These are phyloP conservation scores for Myriosclerotinia curreyana DNA, from an alignment of 2,329 filamentous ascomycete genomes.

Conservation along the genomic window DNA sequence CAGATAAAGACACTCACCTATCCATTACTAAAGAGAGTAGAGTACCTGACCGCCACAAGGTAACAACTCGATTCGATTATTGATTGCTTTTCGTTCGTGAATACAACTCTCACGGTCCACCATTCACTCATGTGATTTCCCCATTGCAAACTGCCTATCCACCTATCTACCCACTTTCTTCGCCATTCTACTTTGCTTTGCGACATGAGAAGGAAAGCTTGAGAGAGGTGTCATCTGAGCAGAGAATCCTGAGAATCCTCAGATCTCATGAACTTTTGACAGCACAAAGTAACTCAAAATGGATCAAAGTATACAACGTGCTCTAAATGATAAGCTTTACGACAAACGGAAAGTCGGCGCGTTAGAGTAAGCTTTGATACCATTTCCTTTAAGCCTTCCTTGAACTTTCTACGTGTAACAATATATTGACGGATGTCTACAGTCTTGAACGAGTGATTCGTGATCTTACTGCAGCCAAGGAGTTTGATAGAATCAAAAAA, in stretches of 20 bases:
- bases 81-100: neutral
- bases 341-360: constrained; percentile 96
- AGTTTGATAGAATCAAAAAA: constrained; percentile 76
- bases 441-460: constrained; percentile 90
- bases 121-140: constrained; percentile 18
- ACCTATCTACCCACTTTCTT: constrained; percentile 15
- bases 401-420: neutral
- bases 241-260: constrained; percentile 4
- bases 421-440: constrained; percentile 21
- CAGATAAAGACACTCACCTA: neutral
- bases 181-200: constrained; percentile 6
- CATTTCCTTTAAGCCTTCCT: neutral
- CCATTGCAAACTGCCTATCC: constrained; percentile 14
- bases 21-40: neutral
- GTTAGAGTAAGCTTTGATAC: constrained; percentile 68
- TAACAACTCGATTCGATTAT: neutral
- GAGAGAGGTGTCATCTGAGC: constrained; percentile 12
- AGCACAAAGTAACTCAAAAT: constrained; percentile 48
- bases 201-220: constrained; percentile 19
- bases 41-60: neutral
- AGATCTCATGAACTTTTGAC: constrained; percentile 6
- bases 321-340: constrained; percentile 97
- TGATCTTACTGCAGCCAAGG: constrained; percentile 71
- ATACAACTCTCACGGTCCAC: constrained; percentile 1
- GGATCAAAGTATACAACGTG: constrained; percentile 85